A percentile compares a stretch with the other conserved stretches of the same genome.
Evolutionary conservation across 108 stramenopile genomes (phyloP).

Genomic region (Nitzschia sp.): DNA sequence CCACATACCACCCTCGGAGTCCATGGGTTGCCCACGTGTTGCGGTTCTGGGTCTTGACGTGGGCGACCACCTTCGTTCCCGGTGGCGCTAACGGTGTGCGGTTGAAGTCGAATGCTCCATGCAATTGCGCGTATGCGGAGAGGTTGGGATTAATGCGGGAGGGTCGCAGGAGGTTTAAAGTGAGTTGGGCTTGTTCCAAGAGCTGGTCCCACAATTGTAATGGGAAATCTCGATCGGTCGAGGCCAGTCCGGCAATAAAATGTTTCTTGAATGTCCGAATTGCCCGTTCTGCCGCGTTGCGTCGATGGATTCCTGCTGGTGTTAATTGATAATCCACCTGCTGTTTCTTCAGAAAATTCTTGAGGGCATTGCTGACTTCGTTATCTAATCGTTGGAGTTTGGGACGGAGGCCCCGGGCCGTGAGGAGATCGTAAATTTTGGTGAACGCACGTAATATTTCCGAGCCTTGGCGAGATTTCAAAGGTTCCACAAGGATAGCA

Average conservation of each 20-base stretch:
- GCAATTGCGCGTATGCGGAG: slow-evolving; percentile 39
- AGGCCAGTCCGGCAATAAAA: no score
- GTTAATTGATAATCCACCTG: no score
- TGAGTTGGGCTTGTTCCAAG: slow-evolving; percentile 40
- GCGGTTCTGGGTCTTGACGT: slow-evolving; percentile 30
- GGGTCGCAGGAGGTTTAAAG: slow-evolving; percentile 35
- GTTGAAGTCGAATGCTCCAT: slow-evolving; percentile 45
- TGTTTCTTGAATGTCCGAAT: no score
- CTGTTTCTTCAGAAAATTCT: no score
- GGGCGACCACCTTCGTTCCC: no score
- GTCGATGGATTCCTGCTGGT: no score
- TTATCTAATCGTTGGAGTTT: no score
- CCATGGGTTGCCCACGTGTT: slow-evolving; percentile 40
- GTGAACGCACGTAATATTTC: no score
- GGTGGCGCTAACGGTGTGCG: no score
- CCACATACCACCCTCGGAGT: slow-evolving; percentile 46
- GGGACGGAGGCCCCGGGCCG: no score
- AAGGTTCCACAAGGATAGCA: slow-evolving; percentile 33
- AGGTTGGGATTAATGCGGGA: slow-evolving; percentile 38
- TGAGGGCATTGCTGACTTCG: no score
- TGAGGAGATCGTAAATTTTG: slow-evolving; percentile 8
- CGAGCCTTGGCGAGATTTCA: slow-evolving; percentile 10
- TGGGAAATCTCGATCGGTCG: slow-evolving; percentile 31
- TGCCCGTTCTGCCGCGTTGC: no score
- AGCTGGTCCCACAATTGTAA: slow-evolving; percentile 35